Percentiles rank a stretch among this genome's conserved stretches.
Evolutionary conservation across 441 rosid genomes (phyloP).

Genomic region (Macaranga tanarius): DNA sequence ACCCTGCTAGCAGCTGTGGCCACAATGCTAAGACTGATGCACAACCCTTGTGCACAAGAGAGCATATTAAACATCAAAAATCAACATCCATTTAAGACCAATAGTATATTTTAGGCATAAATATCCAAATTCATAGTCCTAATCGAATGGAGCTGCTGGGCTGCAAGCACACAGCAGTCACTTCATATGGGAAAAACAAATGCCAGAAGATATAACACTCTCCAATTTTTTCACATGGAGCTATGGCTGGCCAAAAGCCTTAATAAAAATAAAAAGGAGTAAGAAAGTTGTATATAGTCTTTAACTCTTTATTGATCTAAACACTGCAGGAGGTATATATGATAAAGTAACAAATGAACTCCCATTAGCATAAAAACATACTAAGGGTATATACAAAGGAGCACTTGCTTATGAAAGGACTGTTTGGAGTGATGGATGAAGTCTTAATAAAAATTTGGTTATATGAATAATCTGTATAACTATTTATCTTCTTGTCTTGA

Average conservation of each 20-base stretch:
- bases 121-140: background rate
- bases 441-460: background rate
- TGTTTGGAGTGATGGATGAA: background rate
- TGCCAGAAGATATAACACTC: background rate
- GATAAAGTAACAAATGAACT: too few species aligned
- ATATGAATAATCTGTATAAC: background rate
- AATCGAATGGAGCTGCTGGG: background rate
- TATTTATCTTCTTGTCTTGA: background rate
- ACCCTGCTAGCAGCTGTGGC: too few species aligned
- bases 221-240: background rate
- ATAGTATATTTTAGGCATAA: background rate
- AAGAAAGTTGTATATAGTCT: background rate
- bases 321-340: too few species aligned
- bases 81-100: background rate
- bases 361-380: background rate
- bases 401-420: background rate
- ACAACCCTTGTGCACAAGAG: background rate
- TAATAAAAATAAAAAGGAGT: too few species aligned
- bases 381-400: background rate
- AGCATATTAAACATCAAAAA: background rate
- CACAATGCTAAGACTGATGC: too few species aligned
- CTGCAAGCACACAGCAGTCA: background rate
- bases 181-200: background rate
- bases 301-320: too few species aligned
- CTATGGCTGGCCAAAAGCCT: background rate